Conservation (phyloP, 208 protist genomes). For the Trypanosoma brucei region DNA sequence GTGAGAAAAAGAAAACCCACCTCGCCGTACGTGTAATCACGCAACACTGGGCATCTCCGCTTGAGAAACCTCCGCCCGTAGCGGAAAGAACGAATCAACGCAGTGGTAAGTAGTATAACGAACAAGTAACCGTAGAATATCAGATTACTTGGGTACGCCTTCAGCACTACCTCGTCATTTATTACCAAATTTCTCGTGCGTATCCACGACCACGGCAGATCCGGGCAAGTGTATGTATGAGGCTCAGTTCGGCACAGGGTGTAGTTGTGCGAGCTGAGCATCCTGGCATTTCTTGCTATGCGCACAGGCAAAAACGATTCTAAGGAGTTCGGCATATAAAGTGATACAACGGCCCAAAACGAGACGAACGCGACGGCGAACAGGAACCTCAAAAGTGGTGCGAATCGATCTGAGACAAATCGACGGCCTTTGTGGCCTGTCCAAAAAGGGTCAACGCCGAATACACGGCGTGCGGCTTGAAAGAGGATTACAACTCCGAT, state of each 20-base stretch:
- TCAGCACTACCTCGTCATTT: constrained; percentile 31
- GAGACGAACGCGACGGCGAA: constrained; percentile 6
- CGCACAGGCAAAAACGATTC: constrained; percentile 18
- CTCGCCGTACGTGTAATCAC: constrained; percentile 22
- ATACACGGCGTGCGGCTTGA: constrained; percentile 1
- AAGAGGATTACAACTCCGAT: constrained; percentile 17
- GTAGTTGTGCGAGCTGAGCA: constrained; percentile 4
- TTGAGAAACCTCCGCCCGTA: constrained; percentile 10
- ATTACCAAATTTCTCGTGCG: constrained; percentile 30
- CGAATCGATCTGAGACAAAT: not conserved
- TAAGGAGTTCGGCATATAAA: constrained; percentile 54
- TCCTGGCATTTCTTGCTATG: constrained; percentile 28
- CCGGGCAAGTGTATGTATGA: constrained; percentile 24
- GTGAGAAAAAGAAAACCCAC: constrained; percentile 27
- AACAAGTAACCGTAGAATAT: constrained; percentile 60
- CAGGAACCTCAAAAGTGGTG: constrained; percentile 7
- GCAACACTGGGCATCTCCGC: constrained; percentile 3
- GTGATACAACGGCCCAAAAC: constrained; percentile 27
- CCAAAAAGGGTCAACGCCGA: not conserved
- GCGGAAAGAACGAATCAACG: constrained; percentile 22
- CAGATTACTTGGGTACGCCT: constrained; percentile 59
- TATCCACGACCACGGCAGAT: constrained; percentile 42
- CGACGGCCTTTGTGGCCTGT: not conserved
- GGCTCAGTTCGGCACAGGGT: constrained; percentile 8
- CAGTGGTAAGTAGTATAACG: constrained; percentile 19